Percentiles rank a stretch among this genome's conserved stretches.
phyloP scores from a whole-genome alignment of 2,329 filamentous ascomycete species.

The Fusarium sp. region DNA sequence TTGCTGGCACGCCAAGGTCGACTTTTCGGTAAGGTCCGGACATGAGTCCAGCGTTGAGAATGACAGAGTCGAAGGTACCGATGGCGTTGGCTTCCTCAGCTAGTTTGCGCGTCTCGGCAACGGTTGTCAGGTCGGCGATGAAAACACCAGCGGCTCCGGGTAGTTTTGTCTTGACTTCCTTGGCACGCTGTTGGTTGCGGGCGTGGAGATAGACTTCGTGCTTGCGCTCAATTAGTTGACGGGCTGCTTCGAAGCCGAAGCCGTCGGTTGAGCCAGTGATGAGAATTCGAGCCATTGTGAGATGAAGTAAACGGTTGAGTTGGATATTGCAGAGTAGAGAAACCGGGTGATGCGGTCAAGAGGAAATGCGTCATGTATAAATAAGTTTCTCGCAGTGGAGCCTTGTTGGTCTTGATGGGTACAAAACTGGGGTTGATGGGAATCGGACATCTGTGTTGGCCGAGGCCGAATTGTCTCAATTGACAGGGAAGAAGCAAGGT shows the following conservation, averaged over 20 bases:
- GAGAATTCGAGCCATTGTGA: conserved; percentile 39
- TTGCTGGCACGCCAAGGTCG: conserved; percentile 33
- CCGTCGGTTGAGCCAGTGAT: conserved; percentile 44
- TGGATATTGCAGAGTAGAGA: background rate
- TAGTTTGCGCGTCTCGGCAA: conserved; percentile 34
- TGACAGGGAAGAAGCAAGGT: background rate
- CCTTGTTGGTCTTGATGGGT: background rate
- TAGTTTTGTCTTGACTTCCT: conserved; percentile 20
- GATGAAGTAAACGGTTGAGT: background rate
- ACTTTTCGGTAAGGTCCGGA: conserved; percentile 33
- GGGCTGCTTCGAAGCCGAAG: conserved; percentile 39
- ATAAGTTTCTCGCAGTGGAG: background rate
- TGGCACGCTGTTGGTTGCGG: conserved; percentile 35
- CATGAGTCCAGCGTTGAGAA: conserved; percentile 36
- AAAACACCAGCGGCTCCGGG: conserved; percentile 35
- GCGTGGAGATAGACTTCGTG: conserved; percentile 42
- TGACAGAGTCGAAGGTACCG: conserved; percentile 36
- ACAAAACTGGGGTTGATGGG: background rate
- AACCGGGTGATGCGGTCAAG: background rate
- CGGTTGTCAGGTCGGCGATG: conserved; percentile 35
- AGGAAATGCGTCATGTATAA: background rate
- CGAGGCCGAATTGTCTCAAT: background rate
- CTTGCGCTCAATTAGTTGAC: conserved; percentile 37
- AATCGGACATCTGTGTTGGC: background rate
- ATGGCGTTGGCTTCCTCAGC: conserved; percentile 39